Conservation (phyloP, 1,139 yeast genomes). For the Arxiozyma heterogenica region DNA sequence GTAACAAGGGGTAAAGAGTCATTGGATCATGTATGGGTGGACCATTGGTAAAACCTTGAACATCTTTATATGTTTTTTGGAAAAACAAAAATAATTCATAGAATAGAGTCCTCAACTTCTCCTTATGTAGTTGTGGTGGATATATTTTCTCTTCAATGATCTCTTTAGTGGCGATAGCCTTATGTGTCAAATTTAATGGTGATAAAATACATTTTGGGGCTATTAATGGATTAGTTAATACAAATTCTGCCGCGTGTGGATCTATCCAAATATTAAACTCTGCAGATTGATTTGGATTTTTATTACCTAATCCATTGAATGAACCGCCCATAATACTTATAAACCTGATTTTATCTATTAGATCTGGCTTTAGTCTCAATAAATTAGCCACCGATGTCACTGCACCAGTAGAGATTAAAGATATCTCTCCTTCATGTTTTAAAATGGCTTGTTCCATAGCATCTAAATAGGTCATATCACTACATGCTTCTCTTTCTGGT, state of each 20-base stretch:
- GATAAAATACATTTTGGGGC: constrained; percentile 44
- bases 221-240: constrained; percentile 42
- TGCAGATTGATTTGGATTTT: constrained; percentile 48
- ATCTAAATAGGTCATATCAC: constrained; percentile 35
- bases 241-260: constrained; percentile 59
- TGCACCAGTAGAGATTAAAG: constrained; percentile 63
- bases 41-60: constrained; percentile 43
- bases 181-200: constrained; percentile 67
- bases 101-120: constrained; percentile 43
- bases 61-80: constrained; percentile 38
- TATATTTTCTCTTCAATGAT: constrained; percentile 34
- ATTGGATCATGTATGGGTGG: constrained; percentile 83
- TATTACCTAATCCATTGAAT: constrained; percentile 35
- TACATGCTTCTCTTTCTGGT: constrained; percentile 10
- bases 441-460: constrained; percentile 49
- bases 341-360: constrained; percentile 38
- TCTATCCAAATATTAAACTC: constrained; percentile 75
- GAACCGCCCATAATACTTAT: constrained; percentile 77
- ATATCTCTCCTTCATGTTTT: constrained; percentile 38
- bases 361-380: constrained; percentile 43
- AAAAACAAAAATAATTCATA: constrained; percentile 51
- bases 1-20: constrained; percentile 53
- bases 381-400: constrained; percentile 59
- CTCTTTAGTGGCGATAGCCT: constrained; percentile 47
- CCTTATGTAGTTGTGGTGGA: constrained; percentile 33